These are phyloP conservation scores for Botrytis paeoniae DNA, from an alignment of 2,329 filamentous ascomycete genomes.

Conservation along the genomic window DNA sequence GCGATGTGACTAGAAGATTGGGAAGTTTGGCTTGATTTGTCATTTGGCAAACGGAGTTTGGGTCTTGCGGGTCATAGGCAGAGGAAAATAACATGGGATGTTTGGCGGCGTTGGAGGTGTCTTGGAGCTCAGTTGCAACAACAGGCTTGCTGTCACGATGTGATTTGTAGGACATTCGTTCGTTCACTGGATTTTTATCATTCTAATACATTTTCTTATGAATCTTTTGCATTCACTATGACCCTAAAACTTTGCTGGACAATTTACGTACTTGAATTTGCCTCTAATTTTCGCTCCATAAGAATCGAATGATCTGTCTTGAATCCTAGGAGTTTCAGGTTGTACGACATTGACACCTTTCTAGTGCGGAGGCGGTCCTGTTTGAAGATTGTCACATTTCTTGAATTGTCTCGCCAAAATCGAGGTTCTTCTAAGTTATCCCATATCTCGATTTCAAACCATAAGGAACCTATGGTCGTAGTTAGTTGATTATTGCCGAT, in stretches of 20 bases:
- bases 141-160: background rate
- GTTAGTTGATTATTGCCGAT: background rate
- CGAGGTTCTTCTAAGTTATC: background rate
- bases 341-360: background rate
- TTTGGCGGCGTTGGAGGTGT: background rate
- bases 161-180: background rate
- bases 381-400: background rate
- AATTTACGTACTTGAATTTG: background rate
- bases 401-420: background rate
- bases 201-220: background rate
- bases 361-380: background rate
- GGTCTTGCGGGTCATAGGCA: background rate
- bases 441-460: background rate
- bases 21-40: background rate
- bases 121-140: background rate
- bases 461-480: background rate
- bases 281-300: background rate
- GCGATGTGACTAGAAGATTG: conserved; percentile 12
- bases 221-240: background rate
- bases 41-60: background rate
- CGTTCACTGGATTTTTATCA: background rate
- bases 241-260: background rate
- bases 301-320: background rate
- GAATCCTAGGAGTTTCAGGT: background rate
- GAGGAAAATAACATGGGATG: background rate